Base-by-base conservation (phyloP, 805 yeast species). In the Pichia scutulata region DNA sequence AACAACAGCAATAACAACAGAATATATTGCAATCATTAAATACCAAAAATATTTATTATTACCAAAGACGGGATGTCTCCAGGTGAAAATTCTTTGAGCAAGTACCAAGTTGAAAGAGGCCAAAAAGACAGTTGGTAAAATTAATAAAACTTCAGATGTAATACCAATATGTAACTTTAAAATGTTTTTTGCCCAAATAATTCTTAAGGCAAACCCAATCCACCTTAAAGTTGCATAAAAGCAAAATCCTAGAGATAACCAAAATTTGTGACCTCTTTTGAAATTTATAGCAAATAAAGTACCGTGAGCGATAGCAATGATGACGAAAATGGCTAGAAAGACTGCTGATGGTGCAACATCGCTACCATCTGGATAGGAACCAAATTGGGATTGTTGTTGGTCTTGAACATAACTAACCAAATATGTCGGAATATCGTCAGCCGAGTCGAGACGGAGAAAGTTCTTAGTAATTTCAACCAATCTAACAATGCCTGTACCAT, bases 21-120 rank as follows among this genome's bases (percentile, higher is more conserved):
- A 56, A 60, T 85, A 84, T 37, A 80, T 56, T 3, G 64, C 41
- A 43, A 73, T 60, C 83, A 84, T 77, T 26, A 67, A 47, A 33
- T 53, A 52, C 77, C 82, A 77, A 58, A 84, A 79, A 36, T 69
- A 52, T 50, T 64, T 68, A 41, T 75, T 63, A 21, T 78, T 72
- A 39, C 89, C 90, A 12, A 81, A 74, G 47, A 78, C 81, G 8
- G 92, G 90, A 61, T 85, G 90, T 62, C 83, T 72, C 86, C 89
- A 83, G 7, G 88, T 82, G 65, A 83, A 82, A 22, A 84, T 69
- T 62, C 92, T 76, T 62, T 84, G 89, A 4, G 87, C 87, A 47
- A 85, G 66, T 22, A 83, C 75, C 63, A 83, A 70, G 60, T 81
- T 82, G 59, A 80, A 71, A 3, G 84, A 74, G 30, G 80, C 78